Conservation (phyloP, 257 asterid species). For the Solanum pinnatisectum region DNA sequence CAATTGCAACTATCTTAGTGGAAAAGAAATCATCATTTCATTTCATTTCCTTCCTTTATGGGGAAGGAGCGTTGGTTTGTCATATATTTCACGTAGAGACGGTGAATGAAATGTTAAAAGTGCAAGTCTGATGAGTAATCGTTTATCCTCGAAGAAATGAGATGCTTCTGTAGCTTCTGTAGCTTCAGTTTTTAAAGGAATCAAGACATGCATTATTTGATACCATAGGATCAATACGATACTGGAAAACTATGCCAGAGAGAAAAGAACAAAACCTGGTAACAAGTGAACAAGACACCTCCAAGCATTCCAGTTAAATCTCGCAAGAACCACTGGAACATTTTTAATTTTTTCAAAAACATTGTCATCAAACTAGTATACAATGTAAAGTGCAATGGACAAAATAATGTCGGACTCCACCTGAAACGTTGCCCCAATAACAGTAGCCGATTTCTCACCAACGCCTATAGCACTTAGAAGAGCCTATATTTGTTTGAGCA, state of each 20-base stretch:
- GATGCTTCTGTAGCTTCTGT: background rate
- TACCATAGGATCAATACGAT: background rate
- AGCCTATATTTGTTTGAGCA: conserved; percentile 42
- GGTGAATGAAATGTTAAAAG: background rate
- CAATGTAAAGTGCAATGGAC: background rate
- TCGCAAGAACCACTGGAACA: conserved; percentile 82
- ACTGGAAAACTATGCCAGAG: background rate
- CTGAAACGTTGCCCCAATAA: conserved; percentile 95
- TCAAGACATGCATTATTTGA: background rate
- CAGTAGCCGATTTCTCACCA: conserved; percentile 96
- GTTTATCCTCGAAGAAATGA: background rate
- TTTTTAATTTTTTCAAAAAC: background rate
- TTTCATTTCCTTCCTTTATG: background rate
- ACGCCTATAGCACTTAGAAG: conserved; percentile 95
- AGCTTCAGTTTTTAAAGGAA: background rate
- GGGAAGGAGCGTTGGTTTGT: background rate
- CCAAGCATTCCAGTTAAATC: conserved; percentile 98
- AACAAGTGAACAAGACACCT: conserved; percentile 78
- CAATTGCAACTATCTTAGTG: background rate
- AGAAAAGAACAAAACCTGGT: conserved; percentile 48
- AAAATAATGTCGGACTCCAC: conserved; percentile 12
- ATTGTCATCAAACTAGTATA: background rate
- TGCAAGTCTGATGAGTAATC: background rate
- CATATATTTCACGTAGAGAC: background rate
- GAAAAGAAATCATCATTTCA: background rate